Evolutionary conservation across 78 protist genomes (phyloP), one percentile per base, ranked within the genome.

Genomic region (Planoprotostelium fungivorum): DNA sequence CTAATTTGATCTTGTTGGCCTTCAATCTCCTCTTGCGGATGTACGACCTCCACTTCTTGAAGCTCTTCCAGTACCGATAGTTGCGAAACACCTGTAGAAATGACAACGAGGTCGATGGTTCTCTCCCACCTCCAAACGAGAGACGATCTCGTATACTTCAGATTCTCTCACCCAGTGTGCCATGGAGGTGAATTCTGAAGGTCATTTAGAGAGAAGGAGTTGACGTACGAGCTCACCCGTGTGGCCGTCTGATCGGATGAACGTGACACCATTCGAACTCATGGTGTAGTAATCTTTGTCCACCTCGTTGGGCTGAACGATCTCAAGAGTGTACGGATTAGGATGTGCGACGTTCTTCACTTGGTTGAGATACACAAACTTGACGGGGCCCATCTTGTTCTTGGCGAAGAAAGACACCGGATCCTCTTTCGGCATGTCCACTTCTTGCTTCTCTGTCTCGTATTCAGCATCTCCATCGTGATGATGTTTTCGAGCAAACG

Each of bases 361-460:
- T 10, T 85, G 86, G 25, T 85, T 85, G 86, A 85, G 86, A 85
- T 85, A 85, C 34, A 85, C 86, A 85, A 85, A 85, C 10, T 85
- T 85, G 38, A 85, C 25, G 25, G 86, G 86, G 10, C 86, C 86
- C 34, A 35, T 35, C 86, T 85, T 85, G 86, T 85, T 85, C 10
- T 85, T 85, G 1, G 86, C 86, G 25, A 85, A 85, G 86, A 35
- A 85, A 10, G 86, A 1, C 1, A 85, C 86, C 1, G 86, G 86
- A 23, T 85, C 36, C 1, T 85, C 86, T 16, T 23, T 1, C 9
- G 36, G 86, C 34, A 85, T 51, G 73, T 25, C 16, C 16, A 51
- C 73, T 16, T 51, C 73, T 16, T 51, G 73, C 73, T 51, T 51
- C n/a, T n/a, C n/a, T n/a, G 31, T 51, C 73, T 51, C 31, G 73